Evolutionary conservation across 208 protist species (phyloP).

Genomic region (Tritrichomonas musculus): DNA sequence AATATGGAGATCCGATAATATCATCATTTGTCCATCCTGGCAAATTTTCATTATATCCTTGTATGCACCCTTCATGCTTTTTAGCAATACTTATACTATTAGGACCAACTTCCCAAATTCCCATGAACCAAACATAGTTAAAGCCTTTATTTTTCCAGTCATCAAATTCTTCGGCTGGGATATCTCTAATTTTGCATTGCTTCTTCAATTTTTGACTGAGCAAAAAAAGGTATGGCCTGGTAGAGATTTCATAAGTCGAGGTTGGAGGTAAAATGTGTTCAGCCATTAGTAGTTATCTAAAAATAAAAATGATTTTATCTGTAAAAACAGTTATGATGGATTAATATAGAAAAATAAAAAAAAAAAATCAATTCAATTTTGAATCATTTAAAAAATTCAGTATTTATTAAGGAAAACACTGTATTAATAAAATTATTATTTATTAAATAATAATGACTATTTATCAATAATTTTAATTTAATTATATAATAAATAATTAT

Average conservation of each 20-base stretch:
- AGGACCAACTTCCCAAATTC: conserved; percentile 31
- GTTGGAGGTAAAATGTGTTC: too few species aligned
- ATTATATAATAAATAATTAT: too few species aligned
- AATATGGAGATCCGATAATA: conserved; percentile 43
- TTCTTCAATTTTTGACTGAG: not conserved
- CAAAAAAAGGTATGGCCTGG: conserved; percentile 34
- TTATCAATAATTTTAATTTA: too few species aligned
- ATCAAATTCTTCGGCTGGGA: conserved; percentile 37
- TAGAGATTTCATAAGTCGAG: conserved; percentile 36
- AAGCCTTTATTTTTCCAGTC: not conserved
- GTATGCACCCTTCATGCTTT: not conserved
- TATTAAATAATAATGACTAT: too few species aligned
- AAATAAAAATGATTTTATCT: too few species aligned
- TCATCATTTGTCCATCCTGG: conserved; percentile 41
- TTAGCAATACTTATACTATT: not conserved
- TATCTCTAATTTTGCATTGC: not conserved
- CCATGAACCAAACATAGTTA: conserved; percentile 36
- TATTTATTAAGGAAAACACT: too few species aligned
- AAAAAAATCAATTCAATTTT: too few species aligned
- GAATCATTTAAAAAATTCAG: too few species aligned
- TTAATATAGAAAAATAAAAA: too few species aligned
- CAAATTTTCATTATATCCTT: not conserved
- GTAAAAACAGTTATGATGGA: too few species aligned
- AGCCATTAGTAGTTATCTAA: too few species aligned
- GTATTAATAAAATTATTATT: too few species aligned